A percentile compares a stretch with the other conserved stretches of the same genome.
phyloP scores from a whole-genome alignment of 768 basidiomycete species.

The Sarcodon sp. region DNA sequence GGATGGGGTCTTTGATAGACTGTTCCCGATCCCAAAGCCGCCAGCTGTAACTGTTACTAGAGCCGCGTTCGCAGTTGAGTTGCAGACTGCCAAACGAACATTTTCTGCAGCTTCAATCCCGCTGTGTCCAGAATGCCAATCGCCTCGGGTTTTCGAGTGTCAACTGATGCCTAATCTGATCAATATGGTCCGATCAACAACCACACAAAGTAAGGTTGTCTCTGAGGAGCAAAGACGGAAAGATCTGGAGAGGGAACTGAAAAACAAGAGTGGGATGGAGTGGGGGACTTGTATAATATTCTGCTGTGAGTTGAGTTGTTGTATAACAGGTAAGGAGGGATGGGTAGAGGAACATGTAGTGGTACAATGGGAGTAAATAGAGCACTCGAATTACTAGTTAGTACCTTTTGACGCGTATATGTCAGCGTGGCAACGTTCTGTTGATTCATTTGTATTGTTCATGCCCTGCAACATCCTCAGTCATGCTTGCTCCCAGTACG shows the following conservation, averaged over 20 bases:
- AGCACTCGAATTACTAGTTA: neutral
- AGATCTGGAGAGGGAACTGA: constrained; percentile 42
- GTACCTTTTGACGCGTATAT: neutral
- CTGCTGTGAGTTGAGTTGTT: constrained; percentile 77
- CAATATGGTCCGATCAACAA: constrained; percentile 42
- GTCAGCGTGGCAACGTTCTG: neutral
- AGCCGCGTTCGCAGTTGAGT: constrained; percentile 43
- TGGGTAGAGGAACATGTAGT: neutral
- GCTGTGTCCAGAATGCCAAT: constrained; percentile 53
- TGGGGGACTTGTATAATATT: constrained; percentile 92
- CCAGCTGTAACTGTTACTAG: constrained; percentile 42
- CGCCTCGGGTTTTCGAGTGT: constrained; percentile 73
- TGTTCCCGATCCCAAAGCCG: constrained; percentile 50
- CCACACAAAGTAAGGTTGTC: constrained; percentile 16
- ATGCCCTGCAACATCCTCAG: neutral
- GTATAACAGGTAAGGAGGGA: constrained; percentile 17
- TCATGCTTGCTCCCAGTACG: neutral
- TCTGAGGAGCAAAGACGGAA: constrained; percentile 61
- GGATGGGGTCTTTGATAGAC: constrained; percentile 52
- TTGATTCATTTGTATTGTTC: neutral
- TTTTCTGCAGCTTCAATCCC: constrained; percentile 48
- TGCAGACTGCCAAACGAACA: constrained; percentile 23
- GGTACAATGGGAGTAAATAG: neutral
- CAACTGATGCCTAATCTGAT: constrained; percentile 94
- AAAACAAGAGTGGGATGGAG: constrained; percentile 65